Evolutionary conservation across 345 rosid genomes (phyloP), one percentile per base, ranked within the genome.

Genomic region (Adansonia digitata): DNA sequence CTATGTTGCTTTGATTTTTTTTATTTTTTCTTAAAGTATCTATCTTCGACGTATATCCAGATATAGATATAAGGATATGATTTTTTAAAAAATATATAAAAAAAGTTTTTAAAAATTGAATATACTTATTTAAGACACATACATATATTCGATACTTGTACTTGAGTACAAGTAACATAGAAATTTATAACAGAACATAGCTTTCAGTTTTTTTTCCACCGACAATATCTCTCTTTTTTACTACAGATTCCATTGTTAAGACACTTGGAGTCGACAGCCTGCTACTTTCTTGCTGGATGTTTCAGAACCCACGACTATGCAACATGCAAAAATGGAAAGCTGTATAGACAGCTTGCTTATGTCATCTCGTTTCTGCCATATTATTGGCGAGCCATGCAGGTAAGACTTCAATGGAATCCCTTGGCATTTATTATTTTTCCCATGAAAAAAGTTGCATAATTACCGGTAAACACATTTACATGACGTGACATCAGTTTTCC

Each of bases 311-410:
- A 90, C 40, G 78, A 77, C 57, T 90, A 83, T 22, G 88, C 84
- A 51, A 88, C 92, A 45, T 93, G 97, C 82, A 84, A 79, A 43
- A 87, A 77, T 1, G 97, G 99, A 74, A 86, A 81, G 59, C 64
- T 89, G 17, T 93, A 85, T 40, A 76, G 90, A 65, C 94, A 93
- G 59, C 87, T 95, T 12, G 94, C 88, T 59, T 93, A 90, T 80
- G 84, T 89, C 7, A 89, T 95, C 71, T 93, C 98, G 3, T 95
- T 95, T 81, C 81, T 83, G 66, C 99, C 98, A 0, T 95, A 91
- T 77, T 93, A 90, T 77, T 93, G 97, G 98, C 94, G 98, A 65
- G 97, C 97, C 0, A 89, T 91, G 98, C 99, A 95, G 90, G 99
- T 93, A 81, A 8, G 6, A 24, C 42, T 29, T 48, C 40, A 31